phyloP scores from a whole-genome alignment of 2,329 filamentous ascomycete species.

The Ophiosphaerella herpotricha region DNA sequence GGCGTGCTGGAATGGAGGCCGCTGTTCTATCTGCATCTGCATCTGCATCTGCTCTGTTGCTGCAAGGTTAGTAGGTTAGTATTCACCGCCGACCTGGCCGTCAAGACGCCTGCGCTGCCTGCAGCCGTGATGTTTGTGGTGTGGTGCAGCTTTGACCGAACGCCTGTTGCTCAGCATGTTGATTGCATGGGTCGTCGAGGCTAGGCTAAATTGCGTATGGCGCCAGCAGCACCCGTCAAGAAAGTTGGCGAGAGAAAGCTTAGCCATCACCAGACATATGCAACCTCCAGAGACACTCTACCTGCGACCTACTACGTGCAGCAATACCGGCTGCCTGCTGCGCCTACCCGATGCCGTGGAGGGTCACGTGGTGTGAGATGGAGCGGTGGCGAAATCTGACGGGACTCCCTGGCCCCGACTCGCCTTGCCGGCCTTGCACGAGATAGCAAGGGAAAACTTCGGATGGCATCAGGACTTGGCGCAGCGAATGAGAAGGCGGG shows the following conservation, averaged over 20 bases:
- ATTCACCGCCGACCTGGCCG: conserved; percentile 9
- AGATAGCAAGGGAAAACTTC: no score
- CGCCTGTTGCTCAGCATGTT: conserved; percentile 10
- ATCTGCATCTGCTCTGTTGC: background rate
- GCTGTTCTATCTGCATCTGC: background rate
- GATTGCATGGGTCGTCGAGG: conserved; percentile 8
- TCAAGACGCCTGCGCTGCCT: conserved; percentile 14
- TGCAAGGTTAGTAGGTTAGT: conserved; percentile 27
- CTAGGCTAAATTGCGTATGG: conserved; percentile 15
- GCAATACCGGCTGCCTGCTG: no score
- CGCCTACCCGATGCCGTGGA: no score
- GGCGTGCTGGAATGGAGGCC: no score
- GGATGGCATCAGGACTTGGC: no score
- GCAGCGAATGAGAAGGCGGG: no score
- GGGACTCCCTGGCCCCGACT: no score
- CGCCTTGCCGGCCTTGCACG: no score
- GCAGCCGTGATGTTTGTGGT: conserved; percentile 16
- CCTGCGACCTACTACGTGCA: no score
- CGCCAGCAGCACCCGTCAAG: background rate
- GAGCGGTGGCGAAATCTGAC: no score
- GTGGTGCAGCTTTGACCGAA: conserved; percentile 12
- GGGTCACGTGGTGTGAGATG: no score
- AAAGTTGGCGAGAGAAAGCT: background rate
- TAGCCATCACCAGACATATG: background rate
- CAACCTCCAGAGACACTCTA: no score